A percentile compares a stretch with the other conserved stretches of the same genome.
These are phyloP conservation scores for Medicago lupulina DNA, from an alignment of 306 rosid species.

Conservation along the genomic window DNA sequence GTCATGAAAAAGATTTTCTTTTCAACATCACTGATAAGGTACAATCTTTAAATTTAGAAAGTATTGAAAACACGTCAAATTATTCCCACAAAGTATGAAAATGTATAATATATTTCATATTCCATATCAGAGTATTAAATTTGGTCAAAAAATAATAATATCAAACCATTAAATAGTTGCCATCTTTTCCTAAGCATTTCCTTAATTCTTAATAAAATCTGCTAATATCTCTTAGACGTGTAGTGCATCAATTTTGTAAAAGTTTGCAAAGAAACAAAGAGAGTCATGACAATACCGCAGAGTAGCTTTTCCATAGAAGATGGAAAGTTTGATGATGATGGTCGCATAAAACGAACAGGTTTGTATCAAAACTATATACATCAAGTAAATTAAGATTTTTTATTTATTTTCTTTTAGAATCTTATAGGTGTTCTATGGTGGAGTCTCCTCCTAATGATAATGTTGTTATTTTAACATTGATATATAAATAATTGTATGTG, in stretches of 20 bases:
- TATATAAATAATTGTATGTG: background rate
- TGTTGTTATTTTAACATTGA: background rate
- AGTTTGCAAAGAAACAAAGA: background rate
- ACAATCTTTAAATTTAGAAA: too few relatives aligned
- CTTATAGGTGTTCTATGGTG: too few relatives aligned
- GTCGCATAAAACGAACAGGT: slow-evolving; percentile 50
- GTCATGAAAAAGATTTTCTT: too few relatives aligned
- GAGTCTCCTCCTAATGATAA: too few relatives aligned
- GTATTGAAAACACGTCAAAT: too few relatives aligned
- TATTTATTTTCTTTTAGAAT: too few relatives aligned
- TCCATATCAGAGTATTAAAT: too few relatives aligned
- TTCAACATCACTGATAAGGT: too few relatives aligned
- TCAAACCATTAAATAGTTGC: too few relatives aligned
- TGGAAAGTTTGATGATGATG: slow-evolving; percentile 52
- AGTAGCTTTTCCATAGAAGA: background rate
- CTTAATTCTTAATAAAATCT: background rate
- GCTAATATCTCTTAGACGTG: background rate
- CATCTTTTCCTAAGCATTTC: background rate
- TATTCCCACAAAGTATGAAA: too few relatives aligned
- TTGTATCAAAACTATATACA: background rate
- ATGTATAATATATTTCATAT: too few relatives aligned
- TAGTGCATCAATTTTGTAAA: background rate
- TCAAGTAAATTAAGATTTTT: background rate
- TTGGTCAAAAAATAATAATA: too few relatives aligned
- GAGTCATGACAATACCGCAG: background rate